Percentiles rank a stretch among this genome's conserved stretches.
Conservation (phyloP, 2,329 filamentous ascomycete species). For the Colletotrichum sp. region DNA sequence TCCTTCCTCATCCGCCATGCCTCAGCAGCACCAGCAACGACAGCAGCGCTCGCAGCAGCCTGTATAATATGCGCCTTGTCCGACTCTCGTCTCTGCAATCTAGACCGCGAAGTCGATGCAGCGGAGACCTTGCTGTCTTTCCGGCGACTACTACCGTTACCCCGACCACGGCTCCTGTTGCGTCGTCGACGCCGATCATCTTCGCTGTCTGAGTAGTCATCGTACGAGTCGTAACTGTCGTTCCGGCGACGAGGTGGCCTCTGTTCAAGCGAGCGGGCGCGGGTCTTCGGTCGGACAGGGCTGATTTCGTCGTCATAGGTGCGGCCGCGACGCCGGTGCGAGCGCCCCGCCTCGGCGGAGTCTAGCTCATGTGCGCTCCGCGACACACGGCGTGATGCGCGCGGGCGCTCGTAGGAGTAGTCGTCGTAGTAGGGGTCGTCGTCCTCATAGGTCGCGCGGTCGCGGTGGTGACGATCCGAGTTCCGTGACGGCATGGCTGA, state of each 20-base stretch:
- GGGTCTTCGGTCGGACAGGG: background rate
- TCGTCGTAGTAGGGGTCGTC: constrained; percentile 12
- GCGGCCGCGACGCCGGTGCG: background rate
- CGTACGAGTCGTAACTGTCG: background rate
- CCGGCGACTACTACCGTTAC: background rate
- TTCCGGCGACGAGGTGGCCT: background rate
- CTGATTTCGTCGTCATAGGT: background rate
- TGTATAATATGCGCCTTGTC: constrained; percentile 11
- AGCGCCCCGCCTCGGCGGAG: background rate
- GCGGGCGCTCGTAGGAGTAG: background rate
- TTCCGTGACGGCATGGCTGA: constrained; percentile 9
- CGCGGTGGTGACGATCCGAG: background rate
- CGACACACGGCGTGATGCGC: background rate
- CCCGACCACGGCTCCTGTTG: background rate
- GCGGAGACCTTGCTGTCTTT: background rate
- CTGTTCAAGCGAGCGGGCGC: constrained; percentile 6
- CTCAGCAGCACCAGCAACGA: constrained; percentile 18
- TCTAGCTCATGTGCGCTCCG: constrained; percentile 1
- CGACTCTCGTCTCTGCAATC: background rate
- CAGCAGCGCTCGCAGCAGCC: constrained; percentile 16
- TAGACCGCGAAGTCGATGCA: background rate
- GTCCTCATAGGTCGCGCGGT: background rate
- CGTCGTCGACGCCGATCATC: background rate
- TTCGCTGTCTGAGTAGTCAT: constrained; percentile 12
- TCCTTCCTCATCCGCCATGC: constrained; percentile 20